phyloP scores from a whole-genome alignment of 352 stramenopile species.

The Globisporangium uncinulatum region DNA sequence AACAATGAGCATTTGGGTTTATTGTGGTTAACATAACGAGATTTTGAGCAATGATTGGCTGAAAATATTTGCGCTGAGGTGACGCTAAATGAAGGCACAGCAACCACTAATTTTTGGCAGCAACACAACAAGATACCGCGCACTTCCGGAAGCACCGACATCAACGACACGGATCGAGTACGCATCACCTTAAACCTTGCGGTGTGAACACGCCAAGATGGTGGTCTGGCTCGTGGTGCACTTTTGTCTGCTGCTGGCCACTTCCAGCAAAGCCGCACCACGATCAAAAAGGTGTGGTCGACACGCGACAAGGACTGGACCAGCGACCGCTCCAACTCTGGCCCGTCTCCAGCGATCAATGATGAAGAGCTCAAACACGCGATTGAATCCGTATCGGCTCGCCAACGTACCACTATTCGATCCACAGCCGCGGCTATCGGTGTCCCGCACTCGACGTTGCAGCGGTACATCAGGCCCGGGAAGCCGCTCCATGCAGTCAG shows the following conservation, averaged over 20 bases:
- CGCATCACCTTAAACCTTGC: too few species aligned
- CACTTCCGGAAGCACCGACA: too few species aligned
- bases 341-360: not conserved
- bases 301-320: not conserved
- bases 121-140: too few species aligned
- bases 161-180: too few species aligned
- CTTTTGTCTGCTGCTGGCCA: not conserved
- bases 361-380: not conserved
- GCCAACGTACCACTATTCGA: not conserved
- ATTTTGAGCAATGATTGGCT: not conserved
- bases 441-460: not conserved
- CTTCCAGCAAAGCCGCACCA: not conserved
- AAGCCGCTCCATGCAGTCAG: not conserved
- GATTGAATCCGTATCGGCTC: not conserved
- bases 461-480: not conserved
- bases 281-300: not conserved
- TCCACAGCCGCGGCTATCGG: not conserved
- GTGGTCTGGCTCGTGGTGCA: too few species aligned
- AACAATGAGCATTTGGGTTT: not conserved
- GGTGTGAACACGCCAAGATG: too few species aligned
- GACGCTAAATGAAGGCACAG: not conserved
- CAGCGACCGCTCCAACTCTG: not conserved
- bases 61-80: not conserved
- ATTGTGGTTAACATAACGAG: not conserved
- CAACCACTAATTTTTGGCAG: not conserved